A percentile compares a stretch with the other conserved stretches of the same genome.
These are phyloP conservation scores for Colletotrichum spinosum DNA, from an alignment of 2,329 filamentous ascomycete species.

Conservation along the genomic window DNA sequence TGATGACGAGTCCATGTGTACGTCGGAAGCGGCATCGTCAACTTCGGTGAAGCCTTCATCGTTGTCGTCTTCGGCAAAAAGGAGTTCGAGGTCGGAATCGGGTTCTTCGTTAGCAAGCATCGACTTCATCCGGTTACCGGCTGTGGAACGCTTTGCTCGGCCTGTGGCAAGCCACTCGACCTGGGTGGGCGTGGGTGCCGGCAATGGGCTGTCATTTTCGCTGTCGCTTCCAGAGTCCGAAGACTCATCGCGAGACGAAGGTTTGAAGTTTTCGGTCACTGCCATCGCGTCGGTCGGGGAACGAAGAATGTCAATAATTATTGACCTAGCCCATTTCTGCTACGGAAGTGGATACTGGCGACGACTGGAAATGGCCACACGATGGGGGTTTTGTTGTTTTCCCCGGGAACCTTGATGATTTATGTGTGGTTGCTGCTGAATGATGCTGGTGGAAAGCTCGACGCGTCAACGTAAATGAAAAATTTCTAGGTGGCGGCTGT, in stretches of 20 bases:
- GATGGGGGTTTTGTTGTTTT: background rate
- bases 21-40: constrained; percentile 76
- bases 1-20: constrained; percentile 86
- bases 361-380: background rate
- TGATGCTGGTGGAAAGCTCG: constrained; percentile 5
- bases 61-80: constrained; percentile 80
- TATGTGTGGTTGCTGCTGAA: background rate
- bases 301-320: constrained; percentile 1
- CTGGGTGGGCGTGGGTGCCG: constrained; percentile 37
- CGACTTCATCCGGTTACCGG: constrained; percentile 84
- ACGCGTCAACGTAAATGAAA: constrained; percentile 23
- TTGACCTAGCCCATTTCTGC: constrained; percentile 29
- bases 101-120: constrained; percentile 81
- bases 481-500: constrained; percentile 31
- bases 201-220: constrained; percentile 49
- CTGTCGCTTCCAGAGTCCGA: constrained; percentile 44
- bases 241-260: constrained; percentile 35
- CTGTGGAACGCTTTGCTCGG: constrained; percentile 81
- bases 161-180: constrained; percentile 80
- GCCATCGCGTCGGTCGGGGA: constrained; percentile 33
- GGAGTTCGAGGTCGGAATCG: constrained; percentile 75
- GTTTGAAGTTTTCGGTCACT: constrained; percentile 21
- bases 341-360: constrained; percentile 2
- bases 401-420: background rate
- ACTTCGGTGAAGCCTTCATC: constrained; percentile 78